Conservation (phyloP, 2,329 filamentous ascomycete genomes). For the Trichophyton mentagrophytes region DNA sequence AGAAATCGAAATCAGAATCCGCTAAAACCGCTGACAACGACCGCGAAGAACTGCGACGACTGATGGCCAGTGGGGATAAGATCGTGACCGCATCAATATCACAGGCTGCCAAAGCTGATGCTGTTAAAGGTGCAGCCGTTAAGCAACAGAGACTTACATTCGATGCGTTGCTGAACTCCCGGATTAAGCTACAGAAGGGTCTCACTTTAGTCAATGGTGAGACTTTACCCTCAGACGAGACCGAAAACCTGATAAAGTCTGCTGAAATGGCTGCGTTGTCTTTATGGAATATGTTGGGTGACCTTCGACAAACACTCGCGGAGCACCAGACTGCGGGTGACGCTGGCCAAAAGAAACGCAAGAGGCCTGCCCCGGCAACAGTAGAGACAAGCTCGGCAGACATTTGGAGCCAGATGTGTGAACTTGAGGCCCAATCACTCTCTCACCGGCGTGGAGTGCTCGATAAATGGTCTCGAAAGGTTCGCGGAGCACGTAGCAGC, state of each 20-base stretch:
- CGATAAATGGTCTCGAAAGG: conserved; percentile 82
- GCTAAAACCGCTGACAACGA: conserved; percentile 21
- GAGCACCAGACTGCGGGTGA: conserved; percentile 24
- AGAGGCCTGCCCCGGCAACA: conserved; percentile 39
- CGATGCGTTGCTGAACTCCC: conserved; percentile 74
- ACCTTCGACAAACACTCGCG: conserved; percentile 29
- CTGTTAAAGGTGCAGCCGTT: conserved; percentile 73
- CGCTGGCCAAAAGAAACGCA: conserved; percentile 32
- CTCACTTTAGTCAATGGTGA: conserved; percentile 50
- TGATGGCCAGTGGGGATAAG: conserved; percentile 57
- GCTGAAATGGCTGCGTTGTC: conserved; percentile 77
- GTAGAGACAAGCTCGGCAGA: conserved; percentile 44
- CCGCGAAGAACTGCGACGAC: conserved; percentile 50
- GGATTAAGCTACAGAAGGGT: conserved; percentile 88
- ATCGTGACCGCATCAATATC: conserved; percentile 51
- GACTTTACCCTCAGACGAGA: conserved; percentile 17
- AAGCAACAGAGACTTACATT: conserved; percentile 76
- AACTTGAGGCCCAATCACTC: conserved; percentile 48
- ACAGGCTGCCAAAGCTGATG: conserved; percentile 60
- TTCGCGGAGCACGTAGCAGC: conserved; percentile 39
- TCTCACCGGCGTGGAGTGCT: conserved; percentile 57
- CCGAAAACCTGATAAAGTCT: conserved; percentile 48
- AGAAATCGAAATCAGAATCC: conserved; percentile 17
- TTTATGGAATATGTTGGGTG: conserved; percentile 60
- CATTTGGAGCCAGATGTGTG: conserved; percentile 60